Evolutionary conservation across 1,139 yeast species (phyloP), one percentile per base, ranked within the genome.

Genomic region (Casaregolazyma suthepensis): DNA sequence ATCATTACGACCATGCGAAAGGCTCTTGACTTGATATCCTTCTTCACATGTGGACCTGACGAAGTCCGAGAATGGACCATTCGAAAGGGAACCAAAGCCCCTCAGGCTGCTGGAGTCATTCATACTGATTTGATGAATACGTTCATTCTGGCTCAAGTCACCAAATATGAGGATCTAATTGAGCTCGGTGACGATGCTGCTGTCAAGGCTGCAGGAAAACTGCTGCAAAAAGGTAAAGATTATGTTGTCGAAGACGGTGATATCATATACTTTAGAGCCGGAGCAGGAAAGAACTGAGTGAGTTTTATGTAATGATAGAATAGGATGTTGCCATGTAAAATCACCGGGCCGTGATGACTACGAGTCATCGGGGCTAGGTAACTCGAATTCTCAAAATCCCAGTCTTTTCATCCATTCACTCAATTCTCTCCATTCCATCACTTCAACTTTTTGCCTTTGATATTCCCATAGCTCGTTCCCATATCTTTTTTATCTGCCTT

Each of bases 11-110:
- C 77, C 50, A 85, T 90, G 90, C 79, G 95, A 61, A 68, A 74
- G 26, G 80, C 84, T 1, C 73, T 91, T 47, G 77, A 81, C 53
- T 76, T 91, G 60, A 85, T 91, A 47, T 87, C 96, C 47, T 93
- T 84, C 72, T 91, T 86, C 74, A 91, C 99, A 1, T 86, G 95
- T 70, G 98, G 98, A 12, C 85, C 89, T 12, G 78, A 81, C 50
- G 98, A 93, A 71, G 91, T 89, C 3, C 78, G 96, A 60, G 96
- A 93, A 69, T 91, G 99, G 98, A 87, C 95, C 12, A 76, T 91
- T 50, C 77, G 95, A 60, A 73, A 77, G 60, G 88, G 91, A 35
- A 82, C 88, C 38, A 77, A 81, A 50, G 96, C 96, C 9, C 94
- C 95, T 15, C 88, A 88, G 58, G 97, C 96, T 1, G 98, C 98